Percentiles rank a stretch among this genome's conserved stretches.
phyloP scores from a whole-genome alignment of 768 basidiomycete genomes.

The Mycena indigotica region DNA sequence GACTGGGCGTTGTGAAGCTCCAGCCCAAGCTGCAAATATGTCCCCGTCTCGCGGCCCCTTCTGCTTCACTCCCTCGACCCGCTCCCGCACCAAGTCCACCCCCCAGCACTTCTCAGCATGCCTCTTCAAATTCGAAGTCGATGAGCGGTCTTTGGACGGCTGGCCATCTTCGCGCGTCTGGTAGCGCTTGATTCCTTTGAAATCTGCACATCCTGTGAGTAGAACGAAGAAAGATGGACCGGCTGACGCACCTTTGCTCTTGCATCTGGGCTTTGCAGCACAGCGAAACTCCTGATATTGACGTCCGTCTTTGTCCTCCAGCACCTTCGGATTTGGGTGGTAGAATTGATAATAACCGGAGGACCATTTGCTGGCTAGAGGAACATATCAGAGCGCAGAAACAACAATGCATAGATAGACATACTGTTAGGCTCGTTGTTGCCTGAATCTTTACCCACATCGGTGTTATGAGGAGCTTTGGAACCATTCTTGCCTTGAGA shows the following conservation, averaged over 20 bases:
- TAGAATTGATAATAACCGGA: conserved; percentile 2
- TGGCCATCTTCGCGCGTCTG: not conserved
- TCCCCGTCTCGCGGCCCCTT: not conserved
- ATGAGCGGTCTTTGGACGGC: not conserved
- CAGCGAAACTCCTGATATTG: not conserved
- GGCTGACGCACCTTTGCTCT: too few species aligned
- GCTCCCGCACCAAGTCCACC: not conserved
- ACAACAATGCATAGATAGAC: too few species aligned
- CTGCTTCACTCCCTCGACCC: not conserved
- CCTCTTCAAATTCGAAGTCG: not conserved
- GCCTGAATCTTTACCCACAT: too few species aligned
- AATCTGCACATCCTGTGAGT: too few species aligned
- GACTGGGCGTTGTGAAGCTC: not conserved
- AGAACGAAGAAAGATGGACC: too few species aligned
- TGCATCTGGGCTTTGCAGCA: not conserved
- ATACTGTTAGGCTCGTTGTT: too few species aligned
- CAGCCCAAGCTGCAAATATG: not conserved
- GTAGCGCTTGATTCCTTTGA: not conserved
- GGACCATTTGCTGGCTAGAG: too few species aligned
- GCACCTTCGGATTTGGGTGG: not conserved
- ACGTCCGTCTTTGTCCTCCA: not conserved
- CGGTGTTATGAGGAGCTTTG: too few species aligned
- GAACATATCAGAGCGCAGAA: too few species aligned
- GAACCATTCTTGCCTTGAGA: too few species aligned
- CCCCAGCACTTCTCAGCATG: not conserved